Percentiles rank a stretch among this genome's conserved stretches.
These are phyloP conservation scores for Leccinum longicurvipes DNA, from an alignment of 768 basidiomycete genomes.

Conservation along the genomic window DNA sequence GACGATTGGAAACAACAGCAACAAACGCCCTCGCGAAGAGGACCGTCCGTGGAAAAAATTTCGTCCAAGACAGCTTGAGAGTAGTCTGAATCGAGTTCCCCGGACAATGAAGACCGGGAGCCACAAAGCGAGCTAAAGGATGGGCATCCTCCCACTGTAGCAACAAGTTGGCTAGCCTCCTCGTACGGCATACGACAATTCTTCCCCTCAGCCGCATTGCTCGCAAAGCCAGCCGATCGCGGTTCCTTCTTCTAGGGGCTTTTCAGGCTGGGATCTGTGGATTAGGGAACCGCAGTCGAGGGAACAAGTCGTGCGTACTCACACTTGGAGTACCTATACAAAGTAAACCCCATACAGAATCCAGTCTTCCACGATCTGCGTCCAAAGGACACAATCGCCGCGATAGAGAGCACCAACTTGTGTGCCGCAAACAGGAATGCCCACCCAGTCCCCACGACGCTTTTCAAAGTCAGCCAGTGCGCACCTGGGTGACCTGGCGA, in stretches of 20 bases:
- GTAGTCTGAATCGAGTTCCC: conserved; percentile 37
- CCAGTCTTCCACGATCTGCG: conserved; percentile 9
- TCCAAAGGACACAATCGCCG: conserved; percentile 13
- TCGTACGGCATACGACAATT: conserved; percentile 10
- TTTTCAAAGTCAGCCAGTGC: conserved; percentile 24
- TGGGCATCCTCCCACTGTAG: not conserved
- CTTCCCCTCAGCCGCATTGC: not conserved
- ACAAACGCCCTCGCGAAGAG: conserved; percentile 15
- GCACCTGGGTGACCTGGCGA: conserved; percentile 5
- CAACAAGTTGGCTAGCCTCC: conserved; percentile 6
- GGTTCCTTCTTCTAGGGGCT: not conserved
- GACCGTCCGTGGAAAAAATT: not conserved
- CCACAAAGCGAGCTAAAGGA: conserved; percentile 32
- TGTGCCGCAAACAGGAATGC: not conserved
- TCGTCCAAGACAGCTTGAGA: conserved; percentile 23
- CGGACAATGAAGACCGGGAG: conserved; percentile 9
- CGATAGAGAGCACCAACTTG: conserved; percentile 19
- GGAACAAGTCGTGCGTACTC: not conserved
- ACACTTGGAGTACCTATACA: not conserved
- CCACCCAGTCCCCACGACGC: conserved; percentile 27
- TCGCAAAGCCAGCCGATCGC: not conserved
- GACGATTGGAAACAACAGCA: too few species aligned
- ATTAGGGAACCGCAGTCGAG: not conserved
- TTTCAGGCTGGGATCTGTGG: not conserved
- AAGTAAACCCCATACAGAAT: too few species aligned